A percentile compares a stretch with the other conserved stretches of the same genome.
These are phyloP conservation scores for Yamadazyma siamensis DNA, from an alignment of 1,139 yeast species.

Conservation along the genomic window DNA sequence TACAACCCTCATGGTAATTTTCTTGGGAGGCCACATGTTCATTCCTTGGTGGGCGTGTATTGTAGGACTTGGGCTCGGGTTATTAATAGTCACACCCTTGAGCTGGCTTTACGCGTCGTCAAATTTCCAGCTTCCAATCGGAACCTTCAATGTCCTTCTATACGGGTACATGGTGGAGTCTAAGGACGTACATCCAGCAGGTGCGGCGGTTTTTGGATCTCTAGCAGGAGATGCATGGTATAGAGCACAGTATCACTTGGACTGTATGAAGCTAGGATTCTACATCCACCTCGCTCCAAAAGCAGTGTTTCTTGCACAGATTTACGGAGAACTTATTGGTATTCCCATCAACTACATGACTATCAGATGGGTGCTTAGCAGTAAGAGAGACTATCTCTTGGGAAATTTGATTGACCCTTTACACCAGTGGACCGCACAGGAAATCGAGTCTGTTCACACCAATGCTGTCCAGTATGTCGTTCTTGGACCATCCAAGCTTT, in stretches of 20 bases:
- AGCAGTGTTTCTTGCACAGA: slow-evolving; percentile 44
- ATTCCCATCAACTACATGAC: slow-evolving; percentile 49
- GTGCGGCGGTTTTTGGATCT: slow-evolving; percentile 48
- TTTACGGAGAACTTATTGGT: slow-evolving; percentile 49
- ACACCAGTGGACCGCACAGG: slow-evolving; percentile 54
- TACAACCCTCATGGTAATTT: slow-evolving; percentile 28
- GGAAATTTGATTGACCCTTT: slow-evolving; percentile 41
- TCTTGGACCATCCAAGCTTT: slow-evolving; percentile 44
- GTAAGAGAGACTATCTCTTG: slow-evolving; percentile 35
- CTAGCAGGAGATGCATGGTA: slow-evolving; percentile 55
- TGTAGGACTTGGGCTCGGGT: slow-evolving; percentile 41
- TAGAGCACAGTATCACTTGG: slow-evolving; percentile 47
- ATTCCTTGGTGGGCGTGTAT: slow-evolving; percentile 51
- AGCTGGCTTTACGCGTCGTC: slow-evolving; percentile 51
- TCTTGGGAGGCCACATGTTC: slow-evolving; percentile 36
- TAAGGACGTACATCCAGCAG: slow-evolving; percentile 39
- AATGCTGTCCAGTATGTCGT: slow-evolving; percentile 51
- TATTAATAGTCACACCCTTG: slow-evolving; percentile 45
- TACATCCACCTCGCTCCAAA: slow-evolving; percentile 48
- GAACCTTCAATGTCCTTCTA: slow-evolving; percentile 48
- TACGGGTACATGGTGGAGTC: slow-evolving; percentile 45
- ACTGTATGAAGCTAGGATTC: slow-evolving; percentile 47
- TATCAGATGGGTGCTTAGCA: slow-evolving; percentile 40
- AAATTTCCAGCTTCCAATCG: slow-evolving; percentile 50
- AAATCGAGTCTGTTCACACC: slow-evolving; percentile 37